Evolutionary conservation across 2,329 filamentous ascomycete species (phyloP), one percentile per base, ranked within the genome.

Genomic region (Penicillium sp.): DNA sequence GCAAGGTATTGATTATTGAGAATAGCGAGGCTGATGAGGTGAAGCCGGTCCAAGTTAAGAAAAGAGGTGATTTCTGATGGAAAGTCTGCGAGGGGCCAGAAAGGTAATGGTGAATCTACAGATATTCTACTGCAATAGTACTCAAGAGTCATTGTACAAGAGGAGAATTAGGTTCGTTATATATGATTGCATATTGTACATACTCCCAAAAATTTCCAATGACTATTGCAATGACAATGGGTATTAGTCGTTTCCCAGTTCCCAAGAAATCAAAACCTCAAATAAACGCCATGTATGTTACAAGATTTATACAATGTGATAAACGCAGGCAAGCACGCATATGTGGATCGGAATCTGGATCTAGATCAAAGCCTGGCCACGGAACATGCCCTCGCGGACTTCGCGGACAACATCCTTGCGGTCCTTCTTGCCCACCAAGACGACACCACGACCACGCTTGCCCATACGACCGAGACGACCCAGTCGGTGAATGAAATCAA

Each of bases 401-500:
- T 97, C 94, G 32, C 86, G 85, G 32, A 97, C 91, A 29, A 97
- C 84, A 73, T 97, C 93, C 68, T 88, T 89, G 49, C 94, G 81
- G 71, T 97, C 94, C 58, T 91, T 84, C 71, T 89, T 93, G 58
- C 92, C 93, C 1, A 97, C 90, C 34, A 99, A 78, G 27, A 97
- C 92, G 60, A 97, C 86, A 18, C 91, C 94, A 52, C 92, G 82
- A 14, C 94, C 94, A 70, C 94, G 83, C 58, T 91, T 84, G 2
- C 91, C 91, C 91, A 97, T 97, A 32, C 94, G 84, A 0, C 94
- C 94, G 1, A 94, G 91, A 53, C 94, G 84, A 14, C 94, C 94
- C 4, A 97, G 84, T 14, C 95, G 88, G 74, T 99, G 95, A 67
- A 99, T 97, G 67, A 99, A 99, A 73, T 99, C 95, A 56, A 99